Evolutionary conservation across 108 stramenopile species (phyloP).

Genomic region (Stephanodiscus minutulus): DNA sequence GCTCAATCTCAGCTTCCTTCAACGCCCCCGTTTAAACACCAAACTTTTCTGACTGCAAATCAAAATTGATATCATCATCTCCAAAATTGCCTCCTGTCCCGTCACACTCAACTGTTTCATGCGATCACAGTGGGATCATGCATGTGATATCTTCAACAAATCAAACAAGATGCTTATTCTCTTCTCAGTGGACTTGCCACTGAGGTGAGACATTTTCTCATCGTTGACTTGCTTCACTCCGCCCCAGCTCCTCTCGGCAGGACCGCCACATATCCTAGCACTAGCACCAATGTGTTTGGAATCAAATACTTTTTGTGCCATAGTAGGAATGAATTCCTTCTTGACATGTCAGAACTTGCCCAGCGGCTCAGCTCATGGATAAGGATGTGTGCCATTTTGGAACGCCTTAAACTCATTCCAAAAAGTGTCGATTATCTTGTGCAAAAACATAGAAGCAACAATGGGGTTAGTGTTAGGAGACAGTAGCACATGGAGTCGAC

Average conservation of each 20-base stretch:
- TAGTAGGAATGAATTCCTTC: constrained; percentile 8
- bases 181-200: too few relatives aligned
- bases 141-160: too few relatives aligned
- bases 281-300: too few relatives aligned
- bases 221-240: too few relatives aligned
- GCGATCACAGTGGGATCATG: background rate
- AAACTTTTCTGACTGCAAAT: constrained; percentile 7
- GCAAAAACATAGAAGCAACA: background rate
- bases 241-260: too few relatives aligned
- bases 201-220: too few relatives aligned
- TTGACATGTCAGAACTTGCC: background rate
- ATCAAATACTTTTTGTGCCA: too few relatives aligned
- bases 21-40: background rate
- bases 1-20: background rate
- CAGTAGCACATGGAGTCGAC: background rate
- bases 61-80: constrained; percentile 10
- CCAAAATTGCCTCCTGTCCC: background rate
- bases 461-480: background rate
- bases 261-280: too few relatives aligned
- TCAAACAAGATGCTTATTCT: too few relatives aligned
- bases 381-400: background rate
- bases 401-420: constrained; percentile 14
- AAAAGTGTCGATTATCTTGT: too few relatives aligned
- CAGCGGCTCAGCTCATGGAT: background rate
- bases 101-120: background rate